Percentiles rank a stretch among this genome's conserved stretches.
These are phyloP conservation scores for Phialocephala subalpina DNA, from an alignment of 2,329 filamentous ascomycete species.

Conservation along the genomic window DNA sequence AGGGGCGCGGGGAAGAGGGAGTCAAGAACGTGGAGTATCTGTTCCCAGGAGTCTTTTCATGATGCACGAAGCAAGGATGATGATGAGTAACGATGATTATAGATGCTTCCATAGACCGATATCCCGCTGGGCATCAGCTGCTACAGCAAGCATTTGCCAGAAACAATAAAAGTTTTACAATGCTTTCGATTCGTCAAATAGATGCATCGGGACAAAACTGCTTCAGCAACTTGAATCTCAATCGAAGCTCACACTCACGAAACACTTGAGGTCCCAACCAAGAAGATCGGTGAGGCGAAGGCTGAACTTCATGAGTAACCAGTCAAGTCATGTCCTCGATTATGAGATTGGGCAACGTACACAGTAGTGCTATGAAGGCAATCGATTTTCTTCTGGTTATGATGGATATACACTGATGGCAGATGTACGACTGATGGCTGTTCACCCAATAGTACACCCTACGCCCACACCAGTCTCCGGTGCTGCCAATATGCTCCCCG, in stretches of 20 bases:
- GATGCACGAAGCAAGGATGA: background rate
- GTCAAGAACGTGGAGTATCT: conserved; percentile 84
- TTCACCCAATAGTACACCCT: background rate
- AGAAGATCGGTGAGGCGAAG: no score
- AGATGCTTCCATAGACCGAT: conserved; percentile 12
- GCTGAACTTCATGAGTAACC: no score
- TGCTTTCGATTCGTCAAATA: background rate
- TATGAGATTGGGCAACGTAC: no score
- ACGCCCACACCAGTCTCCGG: background rate
- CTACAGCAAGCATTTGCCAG: background rate
- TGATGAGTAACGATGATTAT: conserved; percentile 11
- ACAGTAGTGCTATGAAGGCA: no score
- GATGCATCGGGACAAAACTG: background rate
- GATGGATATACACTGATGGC: background rate
- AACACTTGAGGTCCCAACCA: no score
- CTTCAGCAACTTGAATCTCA: no score
- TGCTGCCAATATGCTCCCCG: background rate
- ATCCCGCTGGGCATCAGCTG: conserved; percentile 9
- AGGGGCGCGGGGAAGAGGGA: conserved; percentile 76
- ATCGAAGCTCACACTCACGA: no score
- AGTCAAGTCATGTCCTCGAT: no score
- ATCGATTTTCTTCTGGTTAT: background rate
- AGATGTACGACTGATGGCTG: background rate
- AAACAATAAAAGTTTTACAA: background rate
- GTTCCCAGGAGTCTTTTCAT: conserved; percentile 69